phyloP scores from a whole-genome alignment of 257 asterid genomes.

The Nicotiana noctiflora region DNA sequence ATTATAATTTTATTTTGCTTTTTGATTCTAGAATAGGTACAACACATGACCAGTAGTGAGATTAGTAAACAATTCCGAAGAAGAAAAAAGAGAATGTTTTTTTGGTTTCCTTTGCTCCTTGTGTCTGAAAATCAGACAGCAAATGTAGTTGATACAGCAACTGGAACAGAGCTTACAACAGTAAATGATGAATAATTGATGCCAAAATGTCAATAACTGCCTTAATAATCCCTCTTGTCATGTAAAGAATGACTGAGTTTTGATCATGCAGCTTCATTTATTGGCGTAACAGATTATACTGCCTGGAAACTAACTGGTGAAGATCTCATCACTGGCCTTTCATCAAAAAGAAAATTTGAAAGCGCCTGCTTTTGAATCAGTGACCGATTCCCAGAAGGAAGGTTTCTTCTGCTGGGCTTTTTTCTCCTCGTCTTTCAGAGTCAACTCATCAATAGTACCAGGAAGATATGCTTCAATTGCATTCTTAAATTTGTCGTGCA shows the following conservation, averaged over 20 bases:
- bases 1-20: not conserved
- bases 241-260: not conserved
- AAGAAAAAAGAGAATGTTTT: no score
- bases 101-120: no score
- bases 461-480: conserved; percentile 62
- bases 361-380: conserved; percentile 81
- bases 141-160: not conserved
- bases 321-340: not conserved
- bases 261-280: not conserved
- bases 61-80: no score
- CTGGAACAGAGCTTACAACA: not conserved
- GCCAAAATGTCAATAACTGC: not conserved
- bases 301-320: not conserved
- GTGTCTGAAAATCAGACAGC: no score
- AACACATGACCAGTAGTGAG: no score
- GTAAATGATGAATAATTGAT: not conserved
- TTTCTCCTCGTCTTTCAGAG: conserved; percentile 51
- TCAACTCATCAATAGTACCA: conserved; percentile 54
- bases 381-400: conserved; percentile 82
- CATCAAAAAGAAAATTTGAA: conserved; percentile 69
- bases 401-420: conserved; percentile 41
- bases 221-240: not conserved
- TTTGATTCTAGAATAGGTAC: not conserved
- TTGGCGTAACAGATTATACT: not conserved
- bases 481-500: conserved; percentile 68